Percentiles rank a stretch among this genome's conserved stretches.
Conservation (phyloP, 176 grass and related monocot species). For the Paspalum vaginatum region DNA sequence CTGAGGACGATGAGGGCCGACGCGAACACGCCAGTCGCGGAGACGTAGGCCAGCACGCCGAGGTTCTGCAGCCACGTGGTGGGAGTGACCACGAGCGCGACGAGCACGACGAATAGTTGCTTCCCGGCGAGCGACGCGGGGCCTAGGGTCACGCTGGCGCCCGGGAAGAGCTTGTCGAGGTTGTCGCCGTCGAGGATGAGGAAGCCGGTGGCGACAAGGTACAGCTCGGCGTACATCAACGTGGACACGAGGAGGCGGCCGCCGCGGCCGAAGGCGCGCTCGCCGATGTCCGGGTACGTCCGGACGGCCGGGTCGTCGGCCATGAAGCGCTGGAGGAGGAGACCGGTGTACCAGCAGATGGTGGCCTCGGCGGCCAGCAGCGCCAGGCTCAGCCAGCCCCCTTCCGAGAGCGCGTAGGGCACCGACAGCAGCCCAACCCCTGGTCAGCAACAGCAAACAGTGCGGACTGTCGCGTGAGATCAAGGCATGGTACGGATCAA, state of each 20-base stretch:
- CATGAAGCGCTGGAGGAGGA: conserved; percentile 86
- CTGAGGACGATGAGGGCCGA: conserved; percentile 64
- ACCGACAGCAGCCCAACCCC: conserved; percentile 83
- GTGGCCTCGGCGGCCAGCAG: conserved; percentile 53
- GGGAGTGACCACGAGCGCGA: conserved; percentile 63
- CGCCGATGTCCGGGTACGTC: conserved; percentile 72
- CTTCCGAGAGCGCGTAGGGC: conserved; percentile 73
- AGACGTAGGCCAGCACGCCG: conserved; percentile 68
- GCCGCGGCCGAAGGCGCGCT: conserved; percentile 53
- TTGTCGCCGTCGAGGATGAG: conserved; percentile 87
- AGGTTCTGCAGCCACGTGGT: conserved; percentile 77
- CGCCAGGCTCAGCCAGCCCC: conserved; percentile 79
- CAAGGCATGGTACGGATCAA: background rate
- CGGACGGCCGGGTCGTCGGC: conserved; percentile 26
- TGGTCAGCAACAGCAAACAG: background rate
- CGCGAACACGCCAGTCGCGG: conserved; percentile 73
- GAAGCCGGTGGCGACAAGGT: conserved; percentile 79
- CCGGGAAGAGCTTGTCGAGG: conserved; percentile 76
- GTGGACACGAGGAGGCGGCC: conserved; percentile 63
- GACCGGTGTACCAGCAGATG: conserved; percentile 78
- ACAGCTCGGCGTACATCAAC: conserved; percentile 85
- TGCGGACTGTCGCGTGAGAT: no score
- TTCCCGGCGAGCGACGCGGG: conserved; percentile 45
- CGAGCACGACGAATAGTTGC: conserved; percentile 68
- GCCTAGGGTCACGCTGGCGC: conserved; percentile 34